A percentile compares a stretch with the other conserved stretches of the same genome.
These are phyloP conservation scores for Trichoderma lentiforme DNA, from an alignment of 2,329 filamentous ascomycete species.

Conservation along the genomic window DNA sequence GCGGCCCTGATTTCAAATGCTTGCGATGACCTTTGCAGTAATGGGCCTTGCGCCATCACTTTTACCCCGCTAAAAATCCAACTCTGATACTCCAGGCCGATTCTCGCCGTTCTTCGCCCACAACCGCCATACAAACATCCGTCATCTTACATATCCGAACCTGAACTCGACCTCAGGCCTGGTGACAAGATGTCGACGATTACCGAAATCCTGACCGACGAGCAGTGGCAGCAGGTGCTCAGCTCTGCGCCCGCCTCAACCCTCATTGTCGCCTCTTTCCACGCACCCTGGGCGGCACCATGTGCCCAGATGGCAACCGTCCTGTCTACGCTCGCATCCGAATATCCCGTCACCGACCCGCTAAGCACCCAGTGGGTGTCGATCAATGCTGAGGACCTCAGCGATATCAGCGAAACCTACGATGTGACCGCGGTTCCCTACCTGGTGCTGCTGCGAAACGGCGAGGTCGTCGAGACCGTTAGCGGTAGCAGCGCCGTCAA, in stretches of 20 bases:
- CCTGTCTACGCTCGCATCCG: constrained; percentile 77
- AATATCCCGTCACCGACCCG: constrained; percentile 69
- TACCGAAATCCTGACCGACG: constrained; percentile 70
- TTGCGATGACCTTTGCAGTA: constrained; percentile 1
- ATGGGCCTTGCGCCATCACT: constrained; percentile 15
- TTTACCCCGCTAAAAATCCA: constrained; percentile 21
- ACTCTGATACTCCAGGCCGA: constrained; percentile 3
- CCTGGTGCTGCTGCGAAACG: constrained; percentile 75
- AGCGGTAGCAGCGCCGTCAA: constrained; percentile 86
- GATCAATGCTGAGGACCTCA: constrained; percentile 91
- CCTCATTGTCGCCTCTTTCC: constrained; percentile 86
- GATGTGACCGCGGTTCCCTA: constrained; percentile 93
- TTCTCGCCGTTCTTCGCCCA: constrained; percentile 8
- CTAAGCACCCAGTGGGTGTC: constrained; percentile 76
- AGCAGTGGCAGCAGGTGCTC: constrained; percentile 69
- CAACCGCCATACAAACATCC: neutral
- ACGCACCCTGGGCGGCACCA: constrained; percentile 93
- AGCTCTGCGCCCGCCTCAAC: constrained; percentile 63
- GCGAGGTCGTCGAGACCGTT: constrained; percentile 75
- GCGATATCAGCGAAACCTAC: constrained; percentile 87
- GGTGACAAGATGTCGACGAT: constrained; percentile 65
- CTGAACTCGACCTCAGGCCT: neutral
- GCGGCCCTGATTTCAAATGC: constrained; percentile 9
- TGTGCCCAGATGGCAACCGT: constrained; percentile 92
- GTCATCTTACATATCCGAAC: neutral